Conservation (phyloP, 2,329 filamentous ascomycete genomes). For the Aspergillus puulaauensis region DNA sequence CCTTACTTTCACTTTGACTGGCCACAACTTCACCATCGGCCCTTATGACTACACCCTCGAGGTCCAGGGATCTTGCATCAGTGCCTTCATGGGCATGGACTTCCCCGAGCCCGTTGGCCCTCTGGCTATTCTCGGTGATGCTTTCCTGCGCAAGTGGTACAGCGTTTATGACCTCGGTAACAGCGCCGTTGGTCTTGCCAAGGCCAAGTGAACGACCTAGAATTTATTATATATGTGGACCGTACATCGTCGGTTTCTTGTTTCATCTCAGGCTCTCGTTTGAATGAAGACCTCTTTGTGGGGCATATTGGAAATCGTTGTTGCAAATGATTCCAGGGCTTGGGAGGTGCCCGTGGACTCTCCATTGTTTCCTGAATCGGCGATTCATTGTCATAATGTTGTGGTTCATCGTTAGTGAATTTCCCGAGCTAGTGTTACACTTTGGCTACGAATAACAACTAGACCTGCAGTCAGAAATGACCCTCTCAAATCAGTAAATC, state of each 20-base stretch:
- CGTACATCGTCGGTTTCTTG: neutral
- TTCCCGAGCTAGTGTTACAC: constrained; percentile 1
- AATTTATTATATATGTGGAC: constrained; percentile 12
- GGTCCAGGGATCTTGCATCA: constrained; percentile 93
- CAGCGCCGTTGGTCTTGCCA: constrained; percentile 83
- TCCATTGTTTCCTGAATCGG: neutral
- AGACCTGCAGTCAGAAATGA: constrained; percentile 1
- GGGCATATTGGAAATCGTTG: neutral
- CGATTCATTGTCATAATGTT: constrained; percentile 3
- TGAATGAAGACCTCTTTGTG: neutral
- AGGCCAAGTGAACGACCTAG: constrained; percentile 62
- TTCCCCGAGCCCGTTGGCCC: constrained; percentile 82
- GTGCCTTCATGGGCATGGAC: constrained; percentile 96
- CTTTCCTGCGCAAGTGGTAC: constrained; percentile 66
- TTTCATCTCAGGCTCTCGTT: neutral
- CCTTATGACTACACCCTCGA: constrained; percentile 95
- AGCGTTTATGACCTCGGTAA: constrained; percentile 94
- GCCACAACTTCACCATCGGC: constrained; percentile 88
- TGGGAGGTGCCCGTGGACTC: neutral
- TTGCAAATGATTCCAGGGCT: neutral
- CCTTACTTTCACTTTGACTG: constrained; percentile 84
- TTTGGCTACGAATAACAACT: constrained; percentile 3
- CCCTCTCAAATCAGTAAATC: neutral
- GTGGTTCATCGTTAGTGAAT: constrained; percentile 6
- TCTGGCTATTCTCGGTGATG: constrained; percentile 79